phyloP scores from a whole-genome alignment of 345 rosid species.

The Cardamine chenopodiifolia region DNA sequence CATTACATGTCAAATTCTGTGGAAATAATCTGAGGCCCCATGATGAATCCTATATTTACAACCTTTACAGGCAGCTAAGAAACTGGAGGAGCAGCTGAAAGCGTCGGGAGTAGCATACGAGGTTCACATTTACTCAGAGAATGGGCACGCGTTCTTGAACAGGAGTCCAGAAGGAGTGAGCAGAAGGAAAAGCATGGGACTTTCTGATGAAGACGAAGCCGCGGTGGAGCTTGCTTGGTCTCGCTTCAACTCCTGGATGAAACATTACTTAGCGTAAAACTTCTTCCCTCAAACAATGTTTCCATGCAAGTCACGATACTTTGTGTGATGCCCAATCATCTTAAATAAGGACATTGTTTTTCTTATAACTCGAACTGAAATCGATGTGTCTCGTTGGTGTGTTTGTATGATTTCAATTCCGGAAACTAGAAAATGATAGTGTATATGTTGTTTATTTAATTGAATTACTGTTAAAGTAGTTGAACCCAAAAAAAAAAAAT shows the following conservation, averaged over 20 bases:
- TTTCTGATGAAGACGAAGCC: constrained; percentile 80
- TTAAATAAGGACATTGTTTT: constrained; percentile 20
- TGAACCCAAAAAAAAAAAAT: no score
- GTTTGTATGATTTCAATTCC: constrained; percentile 6
- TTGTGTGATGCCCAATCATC: constrained; percentile 16
- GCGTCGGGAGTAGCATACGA: constrained; percentile 71
- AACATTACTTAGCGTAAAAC: constrained; percentile 49
- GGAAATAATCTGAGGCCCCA: background rate
- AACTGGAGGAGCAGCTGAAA: constrained; percentile 81
- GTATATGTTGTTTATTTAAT: background rate
- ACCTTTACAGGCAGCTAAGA: constrained; percentile 75
- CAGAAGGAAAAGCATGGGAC: constrained; percentile 84
- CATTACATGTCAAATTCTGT: background rate
- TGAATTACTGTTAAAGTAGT: no score
- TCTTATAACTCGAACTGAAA: no score
- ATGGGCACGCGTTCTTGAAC: constrained; percentile 85
- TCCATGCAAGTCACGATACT: background rate
- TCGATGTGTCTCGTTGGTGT: background rate
- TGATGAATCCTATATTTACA: background rate
- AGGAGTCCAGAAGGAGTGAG: constrained; percentile 68
- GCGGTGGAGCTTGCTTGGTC: constrained; percentile 93
- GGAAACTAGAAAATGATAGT: background rate
- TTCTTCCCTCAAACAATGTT: background rate
- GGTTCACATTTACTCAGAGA: constrained; percentile 80
- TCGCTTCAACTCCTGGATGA: constrained; percentile 87